Evolutionary conservation across 768 basidiomycete species (phyloP), one percentile per base, ranked within the genome.

Genomic region (Phlebiopsis flavidoalba): DNA sequence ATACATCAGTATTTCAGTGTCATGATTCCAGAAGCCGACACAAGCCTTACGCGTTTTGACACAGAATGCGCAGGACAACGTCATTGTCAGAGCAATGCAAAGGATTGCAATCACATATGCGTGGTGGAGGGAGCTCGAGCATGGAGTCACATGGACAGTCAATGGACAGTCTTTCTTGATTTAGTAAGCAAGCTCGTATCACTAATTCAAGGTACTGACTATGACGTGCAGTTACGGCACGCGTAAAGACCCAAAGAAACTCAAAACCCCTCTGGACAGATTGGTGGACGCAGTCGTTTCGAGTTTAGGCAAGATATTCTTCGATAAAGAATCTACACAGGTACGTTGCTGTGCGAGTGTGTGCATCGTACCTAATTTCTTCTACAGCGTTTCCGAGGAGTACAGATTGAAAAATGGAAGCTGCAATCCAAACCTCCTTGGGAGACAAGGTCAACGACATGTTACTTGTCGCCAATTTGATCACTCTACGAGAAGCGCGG

Each of bases 391-490:
- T n/a, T 14, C 15, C 12, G 52, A 26, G 7, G 52, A 53, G 12
- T 53, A 33, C 33, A 4, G 2, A 7, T 5, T 8, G 5, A 53
- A 53, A n/a, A n/a, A 36, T 5, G 15, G 15, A 35, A 36, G n/a
- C 15, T 15, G 52, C 52, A 0, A n/a, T 53, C 8, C 5, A 15
- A 2, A 33, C 31, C 3, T 15, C 52, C 5, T 5, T 53, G 19
- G 52, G 52, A 2, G 33, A 36, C 1, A 8, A 36, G n/a, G 35
- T 21, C 5, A 6, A 31, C 8, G 8, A 60, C 11, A 67, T 67
- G 66, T 43, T 61, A n/a, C 53, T 58, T n/a, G 33, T 67, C 14
- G 24, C 51, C 45, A 33, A 52, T 8, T 43, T 64, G 14, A 54
- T 43, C 12, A 61, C 61, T 40, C 56, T 43, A n/a, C 64, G 60